Base-by-base conservation (phyloP, 768 basidiomycete species). In the Auriscalpium microsporum region DNA sequence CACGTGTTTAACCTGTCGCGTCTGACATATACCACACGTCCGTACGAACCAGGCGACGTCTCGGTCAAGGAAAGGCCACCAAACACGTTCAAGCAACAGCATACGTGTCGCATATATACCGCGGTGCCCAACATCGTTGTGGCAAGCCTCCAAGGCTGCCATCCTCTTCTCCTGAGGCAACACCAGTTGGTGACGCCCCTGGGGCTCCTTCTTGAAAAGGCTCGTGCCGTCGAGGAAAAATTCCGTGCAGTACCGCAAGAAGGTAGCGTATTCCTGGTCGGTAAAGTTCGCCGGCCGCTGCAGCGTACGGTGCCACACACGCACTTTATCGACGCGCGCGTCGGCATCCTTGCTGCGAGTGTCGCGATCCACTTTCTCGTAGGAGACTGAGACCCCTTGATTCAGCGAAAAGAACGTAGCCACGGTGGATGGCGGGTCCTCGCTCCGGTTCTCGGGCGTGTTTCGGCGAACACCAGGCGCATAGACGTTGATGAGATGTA, bases 1-100 rank as follows among this genome's bases (percentile, higher is more conserved):
- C 0, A 74, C 45, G 11, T 67, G 65, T 0, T 53, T 10, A 0
- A 58, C 54, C 0, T 65, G 62, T 0, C 64, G 56, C 0, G 63
- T 47, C 47, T 78, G 76, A 53, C 77, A 77, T 8, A 63, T 50
- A 46, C 75, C 71, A 52, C 76, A 77, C 0, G 71, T 65, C 8
- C 53, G 16, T 1, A 68, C 45, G 48, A 57, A 63, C 58, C 63
- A 61, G 5, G n/a, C 36, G 6, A 64, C 53, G 48, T 68, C 58
- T 0, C 52, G 49, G 1, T 54, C 52, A 17, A 68, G 45, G 2
- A 49, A 50, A 2, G 65, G 66, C 68, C 68, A 69, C 62, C 65
- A 69, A 38, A 65, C 67, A 0, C 53, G 50, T 4, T 61, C 55
- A 0, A 34, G 2, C n/a, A 67, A 14, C 4, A 50, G 17, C 0